Evolutionary conservation across 306 rosid genomes (phyloP).

Genomic region (Ceratonia siliqua): DNA sequence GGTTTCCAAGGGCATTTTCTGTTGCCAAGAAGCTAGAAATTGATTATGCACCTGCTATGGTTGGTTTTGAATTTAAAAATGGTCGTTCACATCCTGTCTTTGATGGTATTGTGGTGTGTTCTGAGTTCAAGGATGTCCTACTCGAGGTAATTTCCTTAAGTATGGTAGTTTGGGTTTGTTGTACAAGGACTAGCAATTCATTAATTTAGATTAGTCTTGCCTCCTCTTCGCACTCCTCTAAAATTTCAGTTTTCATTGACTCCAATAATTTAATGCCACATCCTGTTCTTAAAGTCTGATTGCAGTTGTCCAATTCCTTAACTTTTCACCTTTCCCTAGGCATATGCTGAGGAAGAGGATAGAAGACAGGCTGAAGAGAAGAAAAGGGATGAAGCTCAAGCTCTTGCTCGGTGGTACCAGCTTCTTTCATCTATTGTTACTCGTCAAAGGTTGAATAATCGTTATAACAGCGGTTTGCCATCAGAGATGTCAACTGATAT

Average conservation of each 20-base stretch:
- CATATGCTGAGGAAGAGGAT: constrained; percentile 76
- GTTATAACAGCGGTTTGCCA: constrained; percentile 50
- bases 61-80: constrained; percentile 86
- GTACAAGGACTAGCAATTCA: constrained; percentile 1
- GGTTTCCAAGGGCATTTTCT: constrained; percentile 68
- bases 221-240: constrained; percentile 8
- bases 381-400: constrained; percentile 68
- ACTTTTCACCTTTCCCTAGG: constrained; percentile 44
- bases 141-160: constrained; percentile 57
- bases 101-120: constrained; percentile 91
- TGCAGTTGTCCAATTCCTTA: not conserved
- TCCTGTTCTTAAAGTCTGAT: not conserved
- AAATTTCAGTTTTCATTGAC: not conserved
- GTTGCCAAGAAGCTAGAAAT: constrained; percentile 86
- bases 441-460: constrained; percentile 75
- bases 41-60: constrained; percentile 95
- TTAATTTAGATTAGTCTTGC: constrained; percentile 4
- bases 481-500: constrained; percentile 38
- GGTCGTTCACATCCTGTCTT: constrained; percentile 83
- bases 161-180: constrained; percentile 15
- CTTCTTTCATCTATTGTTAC: constrained; percentile 84
- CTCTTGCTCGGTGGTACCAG: constrained; percentile 85
- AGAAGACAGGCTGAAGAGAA: constrained; percentile 72
- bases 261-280: not conserved
- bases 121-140: constrained; percentile 80